Evolutionary conservation across 495 filamentous ascomycete species (phyloP).

Genomic region (Aspergillus ellipticus): DNA sequence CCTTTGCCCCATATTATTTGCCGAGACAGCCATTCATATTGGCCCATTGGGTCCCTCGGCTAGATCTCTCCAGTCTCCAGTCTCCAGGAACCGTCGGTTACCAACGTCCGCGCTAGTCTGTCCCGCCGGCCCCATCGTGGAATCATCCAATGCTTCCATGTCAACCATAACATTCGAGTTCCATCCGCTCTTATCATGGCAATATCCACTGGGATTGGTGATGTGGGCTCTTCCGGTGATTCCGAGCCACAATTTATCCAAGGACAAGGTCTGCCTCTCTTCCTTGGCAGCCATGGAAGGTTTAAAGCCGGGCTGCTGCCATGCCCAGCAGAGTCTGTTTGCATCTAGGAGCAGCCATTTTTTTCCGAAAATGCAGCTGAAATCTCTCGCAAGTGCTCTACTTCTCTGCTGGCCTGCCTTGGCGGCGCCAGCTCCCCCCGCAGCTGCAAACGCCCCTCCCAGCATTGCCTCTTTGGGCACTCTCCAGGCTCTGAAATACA

Average conservation of each 20-base stretch:
- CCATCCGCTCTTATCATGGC: not conserved
- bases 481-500: constrained; percentile 27
- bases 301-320: not conserved
- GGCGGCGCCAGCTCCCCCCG: constrained; percentile 9
- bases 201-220: not conserved
- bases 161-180: not conserved
- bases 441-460: constrained; percentile 3
- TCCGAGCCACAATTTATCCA: not conserved
- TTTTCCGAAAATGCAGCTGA: constrained; percentile 11
- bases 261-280: not conserved
- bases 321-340: not conserved
- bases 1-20: not conserved
- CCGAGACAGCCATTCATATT: not conserved
- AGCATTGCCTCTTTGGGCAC: constrained; percentile 13
- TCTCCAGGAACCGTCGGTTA: not conserved
- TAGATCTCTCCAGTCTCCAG: not conserved
- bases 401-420: constrained; percentile 12
- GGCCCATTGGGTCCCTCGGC: not conserved
- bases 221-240: not conserved
- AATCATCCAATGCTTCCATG: not conserved
- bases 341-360: not conserved
- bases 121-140: not conserved
- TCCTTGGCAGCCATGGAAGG: not conserved
- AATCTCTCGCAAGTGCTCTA: constrained; percentile 6
- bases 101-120: not conserved